Evolutionary conservation across 345 rosid species (phyloP).

Genomic region (Cochlearia excelsa): DNA sequence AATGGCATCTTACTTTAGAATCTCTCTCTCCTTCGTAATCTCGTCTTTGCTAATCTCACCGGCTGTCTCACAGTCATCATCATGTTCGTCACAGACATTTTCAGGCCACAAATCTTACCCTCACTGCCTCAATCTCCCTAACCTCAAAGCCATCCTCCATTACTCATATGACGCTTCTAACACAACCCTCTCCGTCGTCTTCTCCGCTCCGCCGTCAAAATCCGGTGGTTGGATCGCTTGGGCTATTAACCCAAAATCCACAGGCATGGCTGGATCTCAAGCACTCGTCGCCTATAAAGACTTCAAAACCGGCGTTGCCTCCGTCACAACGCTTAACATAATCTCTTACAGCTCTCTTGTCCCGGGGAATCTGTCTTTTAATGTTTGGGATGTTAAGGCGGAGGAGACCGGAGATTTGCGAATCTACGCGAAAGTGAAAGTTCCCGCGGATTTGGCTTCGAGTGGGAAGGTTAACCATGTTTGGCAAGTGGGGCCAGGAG

Average conservation of each 20-base stretch:
- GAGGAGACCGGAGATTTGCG: conserved; percentile 47
- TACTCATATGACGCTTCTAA: conserved; percentile 61
- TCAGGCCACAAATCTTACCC: conserved; percentile 41
- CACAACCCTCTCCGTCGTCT: conserved; percentile 64
- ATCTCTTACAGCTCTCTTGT: conserved; percentile 31
- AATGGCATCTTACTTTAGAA: conserved; percentile 10
- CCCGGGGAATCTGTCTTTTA: conserved; percentile 47
- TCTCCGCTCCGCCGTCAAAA: conserved; percentile 50
- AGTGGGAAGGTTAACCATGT: conserved; percentile 59
- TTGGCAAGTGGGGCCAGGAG: conserved; percentile 75
- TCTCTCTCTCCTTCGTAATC: conserved; percentile 24
- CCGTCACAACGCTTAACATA: conserved; percentile 48
- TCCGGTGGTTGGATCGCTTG: conserved; percentile 43
- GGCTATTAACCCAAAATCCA: conserved; percentile 43
- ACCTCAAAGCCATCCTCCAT: conserved; percentile 66
- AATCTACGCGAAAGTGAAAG: conserved; percentile 58
- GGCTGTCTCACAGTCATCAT: conserved; percentile 39
- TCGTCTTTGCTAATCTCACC: conserved; percentile 40
- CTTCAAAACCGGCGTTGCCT: conserved; percentile 35
- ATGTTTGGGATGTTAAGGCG: conserved; percentile 63
- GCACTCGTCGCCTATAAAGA: conserved; percentile 51
- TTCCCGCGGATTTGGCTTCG: conserved; percentile 54
- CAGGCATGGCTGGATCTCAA: conserved; percentile 74
- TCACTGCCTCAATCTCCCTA: conserved; percentile 67
- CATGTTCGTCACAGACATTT: conserved; percentile 58